These are phyloP conservation scores for Epithele typhae DNA, from an alignment of 768 basidiomycete genomes.

Conservation along the genomic window DNA sequence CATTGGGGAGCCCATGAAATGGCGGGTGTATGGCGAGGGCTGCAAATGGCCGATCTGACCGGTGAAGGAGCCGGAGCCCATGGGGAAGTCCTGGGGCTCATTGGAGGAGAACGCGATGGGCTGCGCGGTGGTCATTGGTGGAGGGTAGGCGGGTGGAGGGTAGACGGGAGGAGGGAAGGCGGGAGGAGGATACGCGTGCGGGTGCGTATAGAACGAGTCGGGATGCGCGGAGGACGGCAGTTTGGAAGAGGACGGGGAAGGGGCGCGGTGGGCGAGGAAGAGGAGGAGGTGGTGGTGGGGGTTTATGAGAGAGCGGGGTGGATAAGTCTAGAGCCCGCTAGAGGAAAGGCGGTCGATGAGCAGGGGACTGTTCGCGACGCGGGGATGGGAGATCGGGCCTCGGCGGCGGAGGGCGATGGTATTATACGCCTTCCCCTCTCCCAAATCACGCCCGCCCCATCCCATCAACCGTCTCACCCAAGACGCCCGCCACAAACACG, in stretches of 20 bases:
- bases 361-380: neutral
- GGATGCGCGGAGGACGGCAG: neutral
- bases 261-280: no score
- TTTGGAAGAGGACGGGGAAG: neutral
- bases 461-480: neutral
- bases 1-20: conserved; percentile 63
- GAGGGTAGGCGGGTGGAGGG: neutral
- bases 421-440: neutral
- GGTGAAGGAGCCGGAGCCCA: conserved; percentile 46
- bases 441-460: neutral
- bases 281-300: neutral
- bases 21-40: conserved; percentile 60
- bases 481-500: neutral
- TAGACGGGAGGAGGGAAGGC: conserved; percentile 2
- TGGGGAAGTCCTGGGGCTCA: conserved; percentile 27
- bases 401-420: neutral
- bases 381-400: neutral
- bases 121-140: conserved; percentile 37
- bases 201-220: neutral
- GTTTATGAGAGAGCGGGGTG: no score
- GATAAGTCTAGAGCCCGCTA: no score
- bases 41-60: conserved; percentile 50
- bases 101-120: conserved; percentile 38
- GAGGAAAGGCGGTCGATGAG: no score
- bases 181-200: neutral